These are phyloP conservation scores for Boechera retrofracta DNA, from an alignment of 345 rosid species.

Conservation along the genomic window DNA sequence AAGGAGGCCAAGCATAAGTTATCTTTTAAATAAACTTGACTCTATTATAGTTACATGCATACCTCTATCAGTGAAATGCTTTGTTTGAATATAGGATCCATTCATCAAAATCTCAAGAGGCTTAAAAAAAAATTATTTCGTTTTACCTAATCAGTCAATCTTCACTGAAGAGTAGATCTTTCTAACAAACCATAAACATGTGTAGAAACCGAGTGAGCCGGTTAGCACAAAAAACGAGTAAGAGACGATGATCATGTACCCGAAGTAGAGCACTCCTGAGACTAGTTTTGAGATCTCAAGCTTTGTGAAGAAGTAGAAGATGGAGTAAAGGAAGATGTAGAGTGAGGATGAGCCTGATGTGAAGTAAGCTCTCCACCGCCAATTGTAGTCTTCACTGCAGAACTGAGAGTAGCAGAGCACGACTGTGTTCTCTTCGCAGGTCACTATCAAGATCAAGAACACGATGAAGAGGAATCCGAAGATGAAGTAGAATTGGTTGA, in stretches of 20 bases:
- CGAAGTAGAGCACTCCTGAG: conserved; percentile 84
- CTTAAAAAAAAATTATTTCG: background rate
- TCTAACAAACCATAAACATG: conserved; percentile 93
- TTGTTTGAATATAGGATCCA: conserved; percentile 20
- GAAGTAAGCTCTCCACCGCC: conserved; percentile 98
- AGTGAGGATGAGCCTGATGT: conserved; percentile 91
- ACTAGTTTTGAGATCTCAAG: conserved; percentile 86
- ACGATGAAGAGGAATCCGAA: conserved; percentile 97
- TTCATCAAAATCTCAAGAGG: conserved; percentile 20
- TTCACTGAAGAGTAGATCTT: conserved; percentile 93
- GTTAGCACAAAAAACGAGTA: conserved; percentile 90
- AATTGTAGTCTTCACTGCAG: conserved; percentile 89
- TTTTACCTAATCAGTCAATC: conserved; percentile 58
- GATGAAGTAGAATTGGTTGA: conserved; percentile 97
- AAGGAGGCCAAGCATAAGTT: conserved; percentile 53
- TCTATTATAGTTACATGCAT: background rate
- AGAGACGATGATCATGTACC: conserved; percentile 82
- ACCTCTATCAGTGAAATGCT: conserved; percentile 1
- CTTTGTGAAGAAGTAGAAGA: conserved; percentile 94
- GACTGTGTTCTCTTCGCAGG: conserved; percentile 90
- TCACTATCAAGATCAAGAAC: conserved; percentile 75
- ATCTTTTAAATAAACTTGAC: conserved; percentile 14
- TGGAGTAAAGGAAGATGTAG: conserved; percentile 89
- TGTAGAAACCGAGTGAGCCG: conserved; percentile 87
- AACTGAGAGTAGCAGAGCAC: conserved; percentile 96